Conservation (phyloP, 2,329 filamentous ascomycete genomes). For the Gaeumannomyces sp. region DNA sequence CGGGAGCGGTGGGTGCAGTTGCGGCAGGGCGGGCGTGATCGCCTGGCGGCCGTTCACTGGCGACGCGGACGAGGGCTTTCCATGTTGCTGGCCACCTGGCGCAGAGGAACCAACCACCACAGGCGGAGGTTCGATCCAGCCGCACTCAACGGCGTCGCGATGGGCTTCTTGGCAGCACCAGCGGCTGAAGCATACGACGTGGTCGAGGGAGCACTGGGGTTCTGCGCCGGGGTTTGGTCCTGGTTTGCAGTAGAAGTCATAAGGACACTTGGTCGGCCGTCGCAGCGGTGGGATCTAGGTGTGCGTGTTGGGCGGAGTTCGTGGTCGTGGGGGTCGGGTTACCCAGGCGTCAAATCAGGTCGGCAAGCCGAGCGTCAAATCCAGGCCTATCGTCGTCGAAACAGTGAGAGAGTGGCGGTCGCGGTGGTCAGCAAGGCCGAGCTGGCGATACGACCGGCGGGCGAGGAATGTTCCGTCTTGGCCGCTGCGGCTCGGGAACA, state of each 20-base stretch:
- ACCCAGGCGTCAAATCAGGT: neutral
- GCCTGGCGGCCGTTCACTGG: conserved; percentile 79
- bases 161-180: conserved; percentile 56
- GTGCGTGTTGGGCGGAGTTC: conserved; percentile 13
- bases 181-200: conserved; percentile 64
- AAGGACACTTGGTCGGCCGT: conserved; percentile 30
- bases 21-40: conserved; percentile 63
- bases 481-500: neutral
- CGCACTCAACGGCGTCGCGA: conserved; percentile 54
- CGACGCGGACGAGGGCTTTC: conserved; percentile 61
- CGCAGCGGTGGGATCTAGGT: conserved; percentile 6
- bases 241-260: conserved; percentile 57
- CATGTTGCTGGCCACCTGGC: conserved; percentile 47
- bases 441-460: neutral
- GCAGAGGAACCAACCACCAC: conserved; percentile 50
- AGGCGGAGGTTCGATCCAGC: conserved; percentile 49
- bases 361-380: conserved; percentile 11
- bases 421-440: neutral
- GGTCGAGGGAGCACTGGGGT: conserved; percentile 48
- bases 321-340: conserved; percentile 13
- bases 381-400: conserved; percentile 4
- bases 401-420: conserved; percentile 4
- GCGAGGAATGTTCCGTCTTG: neutral
- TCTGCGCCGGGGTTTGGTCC: conserved; percentile 48
- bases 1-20: conserved; percentile 44